A percentile compares a stretch with the other conserved stretches of the same genome.
Conservation (phyloP, 2,329 filamentous ascomycete genomes). For the Chaetothyriales sp. region DNA sequence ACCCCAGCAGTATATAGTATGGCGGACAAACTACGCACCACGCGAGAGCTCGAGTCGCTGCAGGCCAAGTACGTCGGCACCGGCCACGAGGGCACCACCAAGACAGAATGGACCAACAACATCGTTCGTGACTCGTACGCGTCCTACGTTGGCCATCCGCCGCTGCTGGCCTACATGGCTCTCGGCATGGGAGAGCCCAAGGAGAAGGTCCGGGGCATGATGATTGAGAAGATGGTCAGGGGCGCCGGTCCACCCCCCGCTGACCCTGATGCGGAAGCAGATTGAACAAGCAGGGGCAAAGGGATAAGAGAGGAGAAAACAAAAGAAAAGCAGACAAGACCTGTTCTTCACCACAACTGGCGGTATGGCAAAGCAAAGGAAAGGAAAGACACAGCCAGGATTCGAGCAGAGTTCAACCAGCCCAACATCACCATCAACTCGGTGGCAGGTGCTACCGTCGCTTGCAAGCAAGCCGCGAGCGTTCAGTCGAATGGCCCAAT, state of each 20-base stretch:
- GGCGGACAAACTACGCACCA: slow-evolving; percentile 96
- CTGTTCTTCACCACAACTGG: no score
- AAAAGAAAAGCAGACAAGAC: neutral
- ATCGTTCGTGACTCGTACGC: slow-evolving; percentile 86
- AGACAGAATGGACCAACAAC: slow-evolving; percentile 94
- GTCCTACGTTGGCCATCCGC: slow-evolving; percentile 77
- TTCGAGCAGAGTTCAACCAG: no score
- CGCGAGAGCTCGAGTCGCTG: slow-evolving; percentile 92
- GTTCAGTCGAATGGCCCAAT: no score
- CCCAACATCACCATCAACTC: no score
- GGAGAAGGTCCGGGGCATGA: slow-evolving; percentile 60
- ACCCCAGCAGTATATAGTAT: no score
- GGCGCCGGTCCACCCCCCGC: slow-evolving; percentile 50
- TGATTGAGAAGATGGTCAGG: slow-evolving; percentile 61
- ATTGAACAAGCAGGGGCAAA: no score
- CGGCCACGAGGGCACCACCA: slow-evolving; percentile 89
- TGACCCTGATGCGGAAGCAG: neutral
- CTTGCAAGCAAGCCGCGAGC: no score
- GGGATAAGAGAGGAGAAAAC: no score
- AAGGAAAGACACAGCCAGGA: no score
- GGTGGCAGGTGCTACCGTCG: no score
- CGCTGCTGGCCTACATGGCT: slow-evolving; percentile 73
- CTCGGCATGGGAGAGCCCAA: slow-evolving; percentile 75
- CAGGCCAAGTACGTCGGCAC: slow-evolving; percentile 94
- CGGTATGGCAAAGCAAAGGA: no score